Conservation (phyloP, 2,329 filamentous ascomycete species). For the Talaromyces verruculosus region DNA sequence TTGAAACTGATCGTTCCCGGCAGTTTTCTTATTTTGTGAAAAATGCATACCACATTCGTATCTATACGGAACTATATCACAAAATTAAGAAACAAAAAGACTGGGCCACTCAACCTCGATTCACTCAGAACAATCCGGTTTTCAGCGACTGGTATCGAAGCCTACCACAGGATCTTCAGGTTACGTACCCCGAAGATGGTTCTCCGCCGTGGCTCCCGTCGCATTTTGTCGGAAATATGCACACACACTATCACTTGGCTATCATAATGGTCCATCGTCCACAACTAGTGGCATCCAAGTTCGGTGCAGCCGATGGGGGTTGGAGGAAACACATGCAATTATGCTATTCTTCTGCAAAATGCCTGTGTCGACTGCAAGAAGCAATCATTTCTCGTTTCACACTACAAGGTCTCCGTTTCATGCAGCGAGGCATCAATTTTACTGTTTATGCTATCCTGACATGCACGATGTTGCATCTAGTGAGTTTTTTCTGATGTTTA, state of each 20-base stretch:
- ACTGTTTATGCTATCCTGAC: conserved; percentile 90
- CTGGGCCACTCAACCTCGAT: conserved; percentile 83
- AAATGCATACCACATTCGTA: conserved; percentile 73
- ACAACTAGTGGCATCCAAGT: conserved; percentile 76
- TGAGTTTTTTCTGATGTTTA: conserved; percentile 52
- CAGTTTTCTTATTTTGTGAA: conserved; percentile 81
- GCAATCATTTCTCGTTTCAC: conserved; percentile 74
- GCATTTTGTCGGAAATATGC: conserved; percentile 84
- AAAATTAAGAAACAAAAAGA: conserved; percentile 74
- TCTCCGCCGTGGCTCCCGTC: conserved; percentile 81
- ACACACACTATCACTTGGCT: conserved; percentile 82
- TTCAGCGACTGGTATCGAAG: conserved; percentile 74
- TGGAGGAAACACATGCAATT: conserved; percentile 89
- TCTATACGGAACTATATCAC: conserved; percentile 72
- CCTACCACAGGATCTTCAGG: conserved; percentile 73
- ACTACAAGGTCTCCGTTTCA: conserved; percentile 77
- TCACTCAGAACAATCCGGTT: conserved; percentile 74
- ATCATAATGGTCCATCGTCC: conserved; percentile 86
- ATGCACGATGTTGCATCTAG: conserved; percentile 89
- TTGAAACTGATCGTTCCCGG: conserved; percentile 74
- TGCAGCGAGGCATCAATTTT: conserved; percentile 93
- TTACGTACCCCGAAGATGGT: conserved; percentile 75
- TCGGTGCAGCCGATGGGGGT: conserved; percentile 65
- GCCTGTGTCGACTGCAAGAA: conserved; percentile 82
- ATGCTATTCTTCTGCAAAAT: conserved; percentile 81